These are phyloP conservation scores for Acanthamoeba castellanii DNA, from an alignment of 208 protist genomes.

Conservation along the genomic window DNA sequence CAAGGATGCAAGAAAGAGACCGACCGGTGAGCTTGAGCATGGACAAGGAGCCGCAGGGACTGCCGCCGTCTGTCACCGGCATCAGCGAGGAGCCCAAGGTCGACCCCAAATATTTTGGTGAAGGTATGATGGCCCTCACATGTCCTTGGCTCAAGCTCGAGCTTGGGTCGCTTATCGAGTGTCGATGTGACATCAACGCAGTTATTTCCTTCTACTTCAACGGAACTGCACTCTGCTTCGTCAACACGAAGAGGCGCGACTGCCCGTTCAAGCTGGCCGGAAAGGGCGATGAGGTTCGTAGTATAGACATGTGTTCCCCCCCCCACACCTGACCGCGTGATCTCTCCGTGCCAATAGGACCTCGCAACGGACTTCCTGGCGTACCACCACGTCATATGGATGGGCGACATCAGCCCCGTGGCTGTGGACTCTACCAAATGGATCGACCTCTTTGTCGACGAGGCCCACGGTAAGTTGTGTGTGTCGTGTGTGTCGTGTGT, in stretches of 20 bases:
- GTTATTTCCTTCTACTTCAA: conserved; percentile 72
- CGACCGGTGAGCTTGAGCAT: conserved; percentile 2
- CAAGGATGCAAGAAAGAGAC: not conserved
- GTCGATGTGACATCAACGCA: not conserved
- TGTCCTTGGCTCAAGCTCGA: no score
- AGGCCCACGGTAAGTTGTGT: not conserved
- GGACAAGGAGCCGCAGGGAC: not conserved
- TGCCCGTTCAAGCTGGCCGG: conserved; percentile 35
- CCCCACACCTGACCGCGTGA: no score
- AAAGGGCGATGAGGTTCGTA: conserved; percentile 40
- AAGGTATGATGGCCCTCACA: not conserved
- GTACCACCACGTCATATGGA: conserved; percentile 65
- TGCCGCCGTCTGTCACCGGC: not conserved
- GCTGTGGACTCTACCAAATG: not conserved
- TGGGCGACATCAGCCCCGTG: conserved; percentile 55
- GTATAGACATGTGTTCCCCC: no score
- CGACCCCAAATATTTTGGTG: conserved; percentile 69
- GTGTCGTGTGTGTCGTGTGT: not conserved
- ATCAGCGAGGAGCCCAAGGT: conserved; percentile 38
- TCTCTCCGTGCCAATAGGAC: not conserved
- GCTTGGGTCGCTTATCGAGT: no score
- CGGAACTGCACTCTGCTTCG: conserved; percentile 64
- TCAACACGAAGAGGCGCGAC: conserved; percentile 65
- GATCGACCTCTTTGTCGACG: conserved; percentile 51
- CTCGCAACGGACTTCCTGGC: conserved; percentile 15